Evolutionary conservation across 1,139 yeast species (phyloP).

Genomic region (Magnusiomyces clavatus): DNA sequence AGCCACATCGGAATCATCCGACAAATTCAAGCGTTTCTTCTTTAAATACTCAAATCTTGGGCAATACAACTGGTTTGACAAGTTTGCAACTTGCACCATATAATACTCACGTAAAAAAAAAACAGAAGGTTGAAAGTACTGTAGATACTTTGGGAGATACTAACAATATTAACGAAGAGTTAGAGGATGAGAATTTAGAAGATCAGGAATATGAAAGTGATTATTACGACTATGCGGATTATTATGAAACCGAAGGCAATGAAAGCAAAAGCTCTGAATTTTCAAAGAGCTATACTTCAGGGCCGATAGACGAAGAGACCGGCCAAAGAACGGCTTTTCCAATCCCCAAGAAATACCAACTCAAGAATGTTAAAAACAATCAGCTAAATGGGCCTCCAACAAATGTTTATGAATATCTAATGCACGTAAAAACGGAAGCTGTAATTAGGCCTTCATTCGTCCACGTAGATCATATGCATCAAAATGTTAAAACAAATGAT

Average conservation of each 20-base stretch:
- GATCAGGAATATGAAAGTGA: background rate
- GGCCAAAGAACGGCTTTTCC: slow-evolving; percentile 42
- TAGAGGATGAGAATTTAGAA: background rate
- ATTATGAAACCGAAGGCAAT: background rate
- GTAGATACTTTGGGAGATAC: background rate
- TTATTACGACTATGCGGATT: background rate
- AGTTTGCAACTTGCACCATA: too few relatives aligned
- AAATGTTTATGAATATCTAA: slow-evolving; percentile 1
- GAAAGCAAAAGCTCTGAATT: background rate
- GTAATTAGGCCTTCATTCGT: slow-evolving; percentile 1
- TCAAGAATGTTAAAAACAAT: too few relatives aligned
- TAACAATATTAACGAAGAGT: background rate
- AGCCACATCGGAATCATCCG: background rate
- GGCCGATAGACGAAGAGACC: slow-evolving; percentile 32
- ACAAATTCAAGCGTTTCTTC: background rate
- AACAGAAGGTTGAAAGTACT: background rate
- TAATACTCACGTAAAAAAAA: background rate
- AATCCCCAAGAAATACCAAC: slow-evolving; percentile 14
- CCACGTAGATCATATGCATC: background rate
- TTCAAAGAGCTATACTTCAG: slow-evolving; percentile 16
- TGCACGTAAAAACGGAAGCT: slow-evolving; percentile 2
- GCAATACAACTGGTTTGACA: background rate
- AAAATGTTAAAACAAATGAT: background rate
- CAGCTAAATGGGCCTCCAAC: background rate
- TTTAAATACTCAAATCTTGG: background rate